Evolutionary conservation across 108 stramenopile genomes (phyloP), one percentile per base, ranked within the genome.

Genomic region (Fistulifera pelliculosa): DNA sequence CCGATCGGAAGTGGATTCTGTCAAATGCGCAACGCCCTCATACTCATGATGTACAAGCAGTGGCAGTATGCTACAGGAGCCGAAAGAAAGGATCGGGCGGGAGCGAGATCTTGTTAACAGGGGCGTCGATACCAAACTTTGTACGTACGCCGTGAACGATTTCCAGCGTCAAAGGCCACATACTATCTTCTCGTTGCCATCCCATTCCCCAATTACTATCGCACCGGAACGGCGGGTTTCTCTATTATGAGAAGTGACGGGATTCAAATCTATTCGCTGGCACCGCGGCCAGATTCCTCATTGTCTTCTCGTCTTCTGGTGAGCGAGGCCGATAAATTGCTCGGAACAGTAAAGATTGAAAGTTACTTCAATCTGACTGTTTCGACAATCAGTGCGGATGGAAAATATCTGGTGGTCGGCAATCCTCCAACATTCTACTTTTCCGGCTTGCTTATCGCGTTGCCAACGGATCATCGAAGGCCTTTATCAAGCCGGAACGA

Each of bases 101-200:
- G 6, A 42, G 58, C 18, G 85, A 90, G 56, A 60, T 90, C 28
- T 69, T 96, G 16, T 73, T 84, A 18, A 92, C 87, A 45, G 93
- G 78, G 87, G 95, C 38, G 66, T 92, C 12, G 95, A 96, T 74
- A 93, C 93, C 1, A 87, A 89, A 65, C 47, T 96, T 12, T 94
- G 90, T 48, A 72, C 84, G 14, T 90, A 90, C 59, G 56, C 71
- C 13, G 83, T 81, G 0, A 49, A 60, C 10, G 67, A 76, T 38
- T 93, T 96, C 64, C 42, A 65, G 43, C 69, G 68, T 26, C 57
- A 54, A 19, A 70, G 87, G 10, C 84, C 91, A 15, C 76, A 73
- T 41, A 75, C 76, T 25, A 66, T 73, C 65, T 88, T 78, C 57
- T 82, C 85, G 22, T 88, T 81, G 83, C 81, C 86, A 14, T 49